Conservation (phyloP, 768 basidiomycete genomes). For the Pisolithus orientalis region DNA sequence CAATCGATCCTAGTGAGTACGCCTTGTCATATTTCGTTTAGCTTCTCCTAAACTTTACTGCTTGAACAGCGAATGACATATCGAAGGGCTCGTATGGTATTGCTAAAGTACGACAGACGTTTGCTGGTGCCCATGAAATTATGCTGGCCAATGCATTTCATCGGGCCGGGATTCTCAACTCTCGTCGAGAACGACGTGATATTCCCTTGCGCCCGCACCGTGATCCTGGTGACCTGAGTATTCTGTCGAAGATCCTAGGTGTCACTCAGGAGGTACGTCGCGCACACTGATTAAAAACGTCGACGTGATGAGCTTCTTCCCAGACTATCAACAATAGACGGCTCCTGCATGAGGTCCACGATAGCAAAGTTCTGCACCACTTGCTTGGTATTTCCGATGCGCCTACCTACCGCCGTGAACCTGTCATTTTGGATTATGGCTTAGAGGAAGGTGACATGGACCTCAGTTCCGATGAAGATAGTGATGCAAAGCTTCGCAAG, state of each 20-base stretch:
- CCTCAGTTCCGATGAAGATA: constrained; percentile 19
- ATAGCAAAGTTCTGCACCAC: constrained; percentile 51
- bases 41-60: background rate
- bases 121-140: constrained; percentile 76
- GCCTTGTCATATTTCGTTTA: background rate
- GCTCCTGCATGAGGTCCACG: constrained; percentile 63
- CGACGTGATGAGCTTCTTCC: constrained; percentile 1
- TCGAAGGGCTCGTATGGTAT: constrained; percentile 85
- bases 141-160: constrained; percentile 70
- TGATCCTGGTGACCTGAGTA: constrained; percentile 64
- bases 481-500: constrained; percentile 15
- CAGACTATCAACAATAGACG: constrained; percentile 73
- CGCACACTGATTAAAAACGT: background rate
- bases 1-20: constrained; percentile 75
- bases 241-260: constrained; percentile 73
- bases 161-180: constrained; percentile 54
- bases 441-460: constrained; percentile 37
- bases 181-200: constrained; percentile 47
- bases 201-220: constrained; percentile 37
- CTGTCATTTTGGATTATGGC: constrained; percentile 28
- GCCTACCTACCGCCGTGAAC: constrained; percentile 6
- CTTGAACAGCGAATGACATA: constrained; percentile 78
- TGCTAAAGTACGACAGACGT: constrained; percentile 69
- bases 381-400: constrained; percentile 41
- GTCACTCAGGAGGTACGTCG: constrained; percentile 72